Evolutionary conservation across 257 asterid species (phyloP), one percentile per base, ranked within the genome.

Genomic region (Solanum gandarillasii): DNA sequence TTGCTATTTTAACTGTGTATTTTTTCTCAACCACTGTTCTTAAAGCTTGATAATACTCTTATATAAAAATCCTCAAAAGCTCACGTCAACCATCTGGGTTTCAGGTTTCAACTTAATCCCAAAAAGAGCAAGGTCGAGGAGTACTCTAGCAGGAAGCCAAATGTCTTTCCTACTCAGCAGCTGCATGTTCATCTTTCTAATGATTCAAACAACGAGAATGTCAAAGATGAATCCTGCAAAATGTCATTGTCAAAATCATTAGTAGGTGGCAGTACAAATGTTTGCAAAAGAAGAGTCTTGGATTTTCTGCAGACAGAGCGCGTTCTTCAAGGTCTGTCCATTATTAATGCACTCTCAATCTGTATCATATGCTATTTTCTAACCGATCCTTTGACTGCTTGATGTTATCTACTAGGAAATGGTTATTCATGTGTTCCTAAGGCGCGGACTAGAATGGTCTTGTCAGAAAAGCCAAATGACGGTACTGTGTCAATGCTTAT

Each of bases 381-480:
- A 75, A 90, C 84, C 91, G 89, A 90, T 87, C 71, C 88, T 89
- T 87, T 87, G 27, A 89, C 90, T 89, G 90, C 35, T 73, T 18
- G 58, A 36, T 36, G 36, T 87, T 87, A n/a, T 87, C 68, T 87
- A n/a, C 83, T 94, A 95, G 99, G 96, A 82, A 96, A 90, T 91
- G 87, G 93, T 76, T 87, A 70, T 91, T 93, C 95, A 82, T 38
- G 90, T 43, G 95, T 94, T 84, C 92, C 94, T 7, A 96, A 94
- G 92, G 90, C 91, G 85, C 91, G 90, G 88, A 92, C 95, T 67
- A 95, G 96, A 90, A 88, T 97, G 94, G 94, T 96, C 92, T 92
- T 97, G 99, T 96, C 99, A 9, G 99, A 96, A 95, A 95, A 93
- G 92, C 95, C 96, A 65, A 91, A 87, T 89, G 99, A 97, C 89